Conservation (phyloP, 139 green algal species). For the Picochlorum sp. region DNA sequence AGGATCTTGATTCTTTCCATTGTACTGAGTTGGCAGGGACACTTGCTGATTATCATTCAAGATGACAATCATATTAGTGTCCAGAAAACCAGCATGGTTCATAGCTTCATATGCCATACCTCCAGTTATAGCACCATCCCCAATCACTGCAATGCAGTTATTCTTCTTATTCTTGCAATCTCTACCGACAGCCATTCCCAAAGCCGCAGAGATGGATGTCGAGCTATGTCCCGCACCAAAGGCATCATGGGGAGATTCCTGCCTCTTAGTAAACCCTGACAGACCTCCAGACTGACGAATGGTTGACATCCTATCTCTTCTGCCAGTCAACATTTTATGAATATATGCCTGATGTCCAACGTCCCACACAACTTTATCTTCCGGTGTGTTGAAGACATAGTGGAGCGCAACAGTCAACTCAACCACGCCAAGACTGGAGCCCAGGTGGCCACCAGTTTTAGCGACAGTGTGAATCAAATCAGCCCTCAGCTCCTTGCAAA, state of each 20-base stretch:
- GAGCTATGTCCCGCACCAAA: conserved; percentile 96
- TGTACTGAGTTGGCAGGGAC: conserved; percentile 96
- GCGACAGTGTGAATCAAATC: conserved; percentile 90
- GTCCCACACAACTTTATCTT: conserved; percentile 86
- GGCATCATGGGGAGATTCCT: conserved; percentile 89
- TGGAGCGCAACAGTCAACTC: conserved; percentile 97
- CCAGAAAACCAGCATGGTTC: conserved; percentile 98
- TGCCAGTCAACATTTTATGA: conserved; percentile 97
- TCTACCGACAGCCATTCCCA: conserved; percentile 93
- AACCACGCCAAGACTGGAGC: conserved; percentile 86
- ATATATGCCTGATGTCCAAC: conserved; percentile 94
- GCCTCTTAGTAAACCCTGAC: conserved; percentile 91
- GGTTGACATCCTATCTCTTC: conserved; percentile 75
- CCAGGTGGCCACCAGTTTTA: conserved; percentile 73
- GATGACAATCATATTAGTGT: conserved; percentile 99
- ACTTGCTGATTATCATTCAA: conserved; percentile 99
- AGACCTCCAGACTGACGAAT: conserved; percentile 87
- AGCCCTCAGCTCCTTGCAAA: conserved; percentile 88
- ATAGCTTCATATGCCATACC: conserved; percentile 99
- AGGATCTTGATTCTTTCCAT: conserved; percentile 88
- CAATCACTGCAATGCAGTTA: conserved; percentile 75
- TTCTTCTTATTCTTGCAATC: conserved; percentile 75
- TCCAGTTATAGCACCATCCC: conserved; percentile 97
- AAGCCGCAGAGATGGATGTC: conserved; percentile 86
- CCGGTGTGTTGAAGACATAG: conserved; percentile 92